Evolutionary conservation across 768 basidiomycete species (phyloP).

Genomic region (Mycena olivaceomarginata): DNA sequence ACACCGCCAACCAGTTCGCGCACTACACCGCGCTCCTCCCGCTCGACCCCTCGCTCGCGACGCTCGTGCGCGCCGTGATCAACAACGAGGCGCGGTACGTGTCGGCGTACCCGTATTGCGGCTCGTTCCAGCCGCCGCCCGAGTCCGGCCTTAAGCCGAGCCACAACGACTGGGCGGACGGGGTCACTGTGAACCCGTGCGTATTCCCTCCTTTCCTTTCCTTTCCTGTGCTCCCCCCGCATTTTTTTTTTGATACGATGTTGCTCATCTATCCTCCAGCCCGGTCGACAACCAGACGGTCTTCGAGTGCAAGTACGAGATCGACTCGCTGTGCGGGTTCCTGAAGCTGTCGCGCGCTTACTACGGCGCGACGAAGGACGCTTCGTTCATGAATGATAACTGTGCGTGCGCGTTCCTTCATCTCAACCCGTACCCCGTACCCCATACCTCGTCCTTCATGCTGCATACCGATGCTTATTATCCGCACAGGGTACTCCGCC

Average conservation of each 20-base stretch:
- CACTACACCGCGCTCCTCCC: slow-evolving; percentile 79
- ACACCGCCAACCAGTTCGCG: slow-evolving; percentile 90
- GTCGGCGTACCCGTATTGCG: slow-evolving; percentile 85
- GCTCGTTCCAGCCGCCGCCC: slow-evolving; percentile 87
- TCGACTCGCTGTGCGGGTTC: slow-evolving; percentile 88
- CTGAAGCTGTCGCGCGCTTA: slow-evolving; percentile 86
- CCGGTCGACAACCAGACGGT: slow-evolving; percentile 83
- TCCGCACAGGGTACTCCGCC: slow-evolving; percentile 75
- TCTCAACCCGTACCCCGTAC: background rate
- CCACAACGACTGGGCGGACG: slow-evolving; percentile 81
- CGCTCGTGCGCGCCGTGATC: slow-evolving; percentile 87
- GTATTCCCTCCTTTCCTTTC: too few relatives aligned
- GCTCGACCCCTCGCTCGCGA: slow-evolving; percentile 74
- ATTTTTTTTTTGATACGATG: background rate
- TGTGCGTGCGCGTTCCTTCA: slow-evolving; percentile 63
- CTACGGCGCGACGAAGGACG: slow-evolving; percentile 82
- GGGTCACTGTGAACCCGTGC: slow-evolving; percentile 85
- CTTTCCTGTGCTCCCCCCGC: too few relatives aligned
- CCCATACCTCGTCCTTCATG: background rate
- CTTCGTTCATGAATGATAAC: slow-evolving; percentile 82
- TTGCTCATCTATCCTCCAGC: slow-evolving; percentile 58
- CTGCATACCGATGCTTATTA: background rate
- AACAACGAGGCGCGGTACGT: slow-evolving; percentile 88
- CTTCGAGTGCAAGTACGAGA: slow-evolving; percentile 92
- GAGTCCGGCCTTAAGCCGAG: slow-evolving; percentile 81